A percentile compares a stretch with the other conserved stretches of the same genome.
Evolutionary conservation across 345 rosid species (phyloP).

Genomic region (Fremontodendron californicum): DNA sequence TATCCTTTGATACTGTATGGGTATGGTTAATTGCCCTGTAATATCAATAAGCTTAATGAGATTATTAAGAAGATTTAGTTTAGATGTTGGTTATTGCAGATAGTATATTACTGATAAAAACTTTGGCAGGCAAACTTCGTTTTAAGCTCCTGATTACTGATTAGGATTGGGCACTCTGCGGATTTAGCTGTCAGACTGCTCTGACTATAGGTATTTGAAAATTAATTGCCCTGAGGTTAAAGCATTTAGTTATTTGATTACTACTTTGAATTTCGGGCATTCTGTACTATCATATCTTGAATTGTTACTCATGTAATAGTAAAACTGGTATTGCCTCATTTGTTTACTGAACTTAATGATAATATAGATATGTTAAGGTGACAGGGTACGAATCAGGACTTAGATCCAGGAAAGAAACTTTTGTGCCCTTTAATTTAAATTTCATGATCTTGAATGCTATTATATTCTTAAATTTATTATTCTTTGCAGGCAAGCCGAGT

Average conservation of each 20-base stretch:
- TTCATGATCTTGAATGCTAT: background rate
- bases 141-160: background rate
- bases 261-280: background rate
- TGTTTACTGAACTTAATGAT: background rate
- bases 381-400: background rate
- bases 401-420: background rate
- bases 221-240: background rate
- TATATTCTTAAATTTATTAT: background rate
- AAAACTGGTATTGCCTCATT: background rate
- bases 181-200: background rate
- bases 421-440: background rate
- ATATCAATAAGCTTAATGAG: background rate
- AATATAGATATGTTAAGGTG: background rate
- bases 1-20: background rate
- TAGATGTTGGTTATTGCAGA: background rate
- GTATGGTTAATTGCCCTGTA: background rate
- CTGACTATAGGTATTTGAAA: background rate
- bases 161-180: background rate
- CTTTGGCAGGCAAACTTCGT: background rate
- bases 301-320: background rate
- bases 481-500: conserved; percentile 66
- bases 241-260: background rate
- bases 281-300: background rate
- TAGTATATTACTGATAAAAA: background rate
- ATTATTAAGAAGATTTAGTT: background rate